Evolutionary conservation across 495 filamentous ascomycete genomes (phyloP), one percentile per base, ranked within the genome.

Genomic region (Ascodesmis nigricans): DNA sequence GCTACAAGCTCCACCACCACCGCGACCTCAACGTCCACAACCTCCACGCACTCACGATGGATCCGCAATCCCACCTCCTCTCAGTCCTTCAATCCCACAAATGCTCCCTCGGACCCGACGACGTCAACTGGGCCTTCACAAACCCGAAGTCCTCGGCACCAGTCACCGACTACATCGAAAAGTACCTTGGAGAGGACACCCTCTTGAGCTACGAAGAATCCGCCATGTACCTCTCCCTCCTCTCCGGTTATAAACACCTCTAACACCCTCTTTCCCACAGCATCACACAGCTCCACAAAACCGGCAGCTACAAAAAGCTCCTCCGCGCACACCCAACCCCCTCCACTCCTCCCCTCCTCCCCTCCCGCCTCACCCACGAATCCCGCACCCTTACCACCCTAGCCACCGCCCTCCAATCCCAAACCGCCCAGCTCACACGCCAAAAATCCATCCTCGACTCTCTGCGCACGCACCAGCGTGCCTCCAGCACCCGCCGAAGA

Each of bases 281-380:
- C 29, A 42, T 41, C 11, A 39, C 40, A n/a, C 50, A 49, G 22
- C 44, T 54, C 18, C 39, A 52, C 26, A 51, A 42, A 25, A 45
- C 41, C 3, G 52, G 52, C 11, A 28, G 18, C 13, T 13, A 42
- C 4, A 4, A 29, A 26, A 44, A 48, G 26, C 41, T 52, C 23
- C 44, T 49, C 20, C 42, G 33, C 8, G 41, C 38, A 14, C 42
- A 46, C 10, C 10, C 36, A 13, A 14, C 16, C 9, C 21, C 33
- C 22, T 7, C 24, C 23, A 15, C 29, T 4, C 32, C 10, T 2
- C 35, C 44, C 17, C 35, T 54, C n/a, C 46, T 27, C 14, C 49
- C 50, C 14, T 31, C 39, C 5, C 23, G 39, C 10, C 26, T 54
- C 4, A 16, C 17, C 3, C 17, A 10, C 3, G 47, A 52, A 18